Base-by-base conservation (phyloP, 352 stramenopile species). In the Pythium apleroticum region DNA sequence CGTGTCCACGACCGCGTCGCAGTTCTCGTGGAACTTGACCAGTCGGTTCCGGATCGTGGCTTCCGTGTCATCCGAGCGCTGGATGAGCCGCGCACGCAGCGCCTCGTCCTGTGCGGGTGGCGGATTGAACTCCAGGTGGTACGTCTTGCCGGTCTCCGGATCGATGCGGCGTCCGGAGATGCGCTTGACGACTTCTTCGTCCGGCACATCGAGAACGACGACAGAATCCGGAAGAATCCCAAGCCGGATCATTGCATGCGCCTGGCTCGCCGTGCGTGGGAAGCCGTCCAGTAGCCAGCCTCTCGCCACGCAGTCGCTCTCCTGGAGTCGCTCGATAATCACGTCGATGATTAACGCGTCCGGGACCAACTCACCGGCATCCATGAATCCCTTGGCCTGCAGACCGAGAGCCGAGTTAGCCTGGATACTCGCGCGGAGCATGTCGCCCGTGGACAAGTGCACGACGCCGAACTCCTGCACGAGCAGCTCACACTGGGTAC, bases 121-220 rank as follows among this genome's bases (percentile, higher is more conserved):
- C n/a, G 96, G 95, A 62, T 96, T 97, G 75, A 97, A 99, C 71
- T 98, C 97, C 7, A 98, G 77, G 57, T 99, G 97, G 75, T 99
- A 99, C 55, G 89, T 98, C 60, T 96, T 93, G 70, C 96, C 93
- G 3, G 80, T 97, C 33, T 86, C 84, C 25, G 97, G 94, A 73
- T 99, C 96, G 33, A 99, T 91, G 62, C 96, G 95, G 33, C 97
- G 85, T 52, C 97, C 97, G 37, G 92, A 98, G 57, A 99, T 98
- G 57, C 97, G 90, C 57, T 98, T 96, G 68, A 98, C 88, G 11
- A 99, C 86, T 33, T 98, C 89, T 27, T 93, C 90, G 68, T 99
- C 96, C 0, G 96, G 95, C 10, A 99, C 95, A 12, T 98, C 77
- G 28, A 99, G 85, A 39, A 97, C 80, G 11, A 98, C 72, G 61